phyloP scores from a whole-genome alignment of 768 basidiomycete species.

The Rhodosporidiobolus odoratus region DNA sequence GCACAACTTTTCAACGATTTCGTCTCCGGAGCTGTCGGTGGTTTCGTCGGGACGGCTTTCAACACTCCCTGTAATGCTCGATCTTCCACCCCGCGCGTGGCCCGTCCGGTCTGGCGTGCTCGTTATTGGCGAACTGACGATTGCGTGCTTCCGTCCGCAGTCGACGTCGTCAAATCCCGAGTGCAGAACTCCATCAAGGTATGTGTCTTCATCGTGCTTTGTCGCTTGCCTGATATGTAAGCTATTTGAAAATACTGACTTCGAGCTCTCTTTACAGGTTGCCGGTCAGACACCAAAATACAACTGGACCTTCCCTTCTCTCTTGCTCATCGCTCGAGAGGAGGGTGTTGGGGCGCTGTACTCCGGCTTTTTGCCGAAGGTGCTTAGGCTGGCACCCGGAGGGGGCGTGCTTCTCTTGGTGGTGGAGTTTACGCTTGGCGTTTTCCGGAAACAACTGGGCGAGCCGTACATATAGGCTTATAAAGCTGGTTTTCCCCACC shows the following conservation, averaged over 20 bases:
- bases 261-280: slow-evolving; percentile 48
- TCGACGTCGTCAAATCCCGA: slow-evolving; percentile 79
- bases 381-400: slow-evolving; percentile 87
- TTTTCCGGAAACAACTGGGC: slow-evolving; percentile 67
- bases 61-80: slow-evolving; percentile 86
- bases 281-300: slow-evolving; percentile 76
- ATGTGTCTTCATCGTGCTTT: background rate
- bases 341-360: slow-evolving; percentile 81
- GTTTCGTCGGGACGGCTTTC: slow-evolving; percentile 60
- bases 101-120: background rate
- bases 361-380: slow-evolving; percentile 94
- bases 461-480: slow-evolving; percentile 56
- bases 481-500: too few relatives aligned
- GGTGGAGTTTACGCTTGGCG: slow-evolving; percentile 74
- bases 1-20: slow-evolving; percentile 78
- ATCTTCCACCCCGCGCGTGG: too few relatives aligned
- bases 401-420: slow-evolving; percentile 90
- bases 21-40: slow-evolving; percentile 80
- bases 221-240: background rate
- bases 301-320: slow-evolving; percentile 90
- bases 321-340: slow-evolving; percentile 73
- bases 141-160: background rate
- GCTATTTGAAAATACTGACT: too few relatives aligned
- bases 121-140: background rate
- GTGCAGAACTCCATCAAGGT: slow-evolving; percentile 59